Conservation (phyloP, 495 filamentous ascomycete genomes). For the Talaromyces wortmannii region DNA sequence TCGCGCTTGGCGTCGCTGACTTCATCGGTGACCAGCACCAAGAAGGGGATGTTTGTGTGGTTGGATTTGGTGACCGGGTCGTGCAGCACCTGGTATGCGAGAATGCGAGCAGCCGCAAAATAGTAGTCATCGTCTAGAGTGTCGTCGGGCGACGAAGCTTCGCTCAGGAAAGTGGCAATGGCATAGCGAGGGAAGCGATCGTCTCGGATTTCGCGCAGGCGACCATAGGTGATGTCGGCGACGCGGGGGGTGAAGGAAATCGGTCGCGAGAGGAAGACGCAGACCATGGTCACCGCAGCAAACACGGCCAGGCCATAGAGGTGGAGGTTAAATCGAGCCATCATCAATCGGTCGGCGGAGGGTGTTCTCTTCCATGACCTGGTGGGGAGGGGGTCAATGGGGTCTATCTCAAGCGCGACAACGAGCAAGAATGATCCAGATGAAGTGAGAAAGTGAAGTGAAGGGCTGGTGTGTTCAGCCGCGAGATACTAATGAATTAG, state of each 20-base stretch:
- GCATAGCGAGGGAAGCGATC: not conserved
- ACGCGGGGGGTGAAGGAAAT: not conserved
- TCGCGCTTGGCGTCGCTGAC: constrained; percentile 18
- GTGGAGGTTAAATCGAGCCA: not conserved
- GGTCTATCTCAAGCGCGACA: not conserved
- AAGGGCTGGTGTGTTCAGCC: too few relatives aligned
- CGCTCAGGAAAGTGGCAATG: not conserved
- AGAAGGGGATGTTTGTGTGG: constrained; percentile 19
- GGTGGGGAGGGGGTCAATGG: not conserved
- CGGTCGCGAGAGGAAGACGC: not conserved
- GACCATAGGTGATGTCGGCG: not conserved
- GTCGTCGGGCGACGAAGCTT: not conserved
- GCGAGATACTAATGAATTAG: too few relatives aligned
- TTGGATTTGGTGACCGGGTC: constrained; percentile 21
- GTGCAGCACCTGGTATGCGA: constrained; percentile 41
- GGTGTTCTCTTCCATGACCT: not conserved
- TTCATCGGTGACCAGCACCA: constrained; percentile 25
- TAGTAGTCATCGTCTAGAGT: constrained; percentile 18
- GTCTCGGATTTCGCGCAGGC: not conserved
- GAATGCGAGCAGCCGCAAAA: constrained; percentile 29
- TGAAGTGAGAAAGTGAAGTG: too few relatives aligned
- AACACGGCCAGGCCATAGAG: not conserved
- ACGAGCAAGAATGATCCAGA: not conserved
- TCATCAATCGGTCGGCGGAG: not conserved
- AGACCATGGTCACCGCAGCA: not conserved